Base-by-base conservation (phyloP, 306 rosid species). In the Sindora glabra region DNA sequence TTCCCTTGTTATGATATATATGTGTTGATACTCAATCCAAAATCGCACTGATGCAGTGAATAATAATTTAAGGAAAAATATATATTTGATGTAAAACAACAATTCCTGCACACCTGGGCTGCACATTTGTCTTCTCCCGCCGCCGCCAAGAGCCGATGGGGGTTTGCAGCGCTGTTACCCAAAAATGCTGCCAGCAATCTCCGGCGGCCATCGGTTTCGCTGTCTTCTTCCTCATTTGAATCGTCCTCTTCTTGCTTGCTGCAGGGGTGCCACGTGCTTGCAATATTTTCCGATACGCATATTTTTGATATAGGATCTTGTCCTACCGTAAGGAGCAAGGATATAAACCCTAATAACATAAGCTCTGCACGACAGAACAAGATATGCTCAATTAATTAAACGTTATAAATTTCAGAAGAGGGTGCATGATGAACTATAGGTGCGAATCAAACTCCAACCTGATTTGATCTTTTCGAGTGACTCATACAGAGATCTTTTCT, bases 261-360 rank as follows among this genome's bases (percentile, higher is more conserved):
- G 58, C 97, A 90, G 0, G 95, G 97, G 21, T 84, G 95, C 97
- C 97, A 90, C 5, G 88, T 77, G 2, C 23, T 56, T 3, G 86
- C 97, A 17, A 68, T 59, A 9, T 70, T 54, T 72, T 74, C 1
- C 0, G 97, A 71, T 64, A 90, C 73, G 45, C 95, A 90, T 16
- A 84, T 80, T 5, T 61, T 75, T 8, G 97, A 80, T 48, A 90
- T 84, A 8, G 44, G 29, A 16, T 68, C 59, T 73, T 84, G 81
- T 72, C 86, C 95, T 3, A 90, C 90, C n/a, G 95, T 86, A 22
- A 90, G 80, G 18, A 90, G 83, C 81, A 90, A 67, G 25, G 97
- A 90, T 72, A 90, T 72, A 69, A 90, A 90, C 26, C 97, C 97
- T 75, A 90, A 18, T 45, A 90, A 59, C 97, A 90, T 90, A 10